These are phyloP conservation scores for Kodamaea sagamina DNA, from an alignment of 805 yeast genomes.

Conservation along the genomic window DNA sequence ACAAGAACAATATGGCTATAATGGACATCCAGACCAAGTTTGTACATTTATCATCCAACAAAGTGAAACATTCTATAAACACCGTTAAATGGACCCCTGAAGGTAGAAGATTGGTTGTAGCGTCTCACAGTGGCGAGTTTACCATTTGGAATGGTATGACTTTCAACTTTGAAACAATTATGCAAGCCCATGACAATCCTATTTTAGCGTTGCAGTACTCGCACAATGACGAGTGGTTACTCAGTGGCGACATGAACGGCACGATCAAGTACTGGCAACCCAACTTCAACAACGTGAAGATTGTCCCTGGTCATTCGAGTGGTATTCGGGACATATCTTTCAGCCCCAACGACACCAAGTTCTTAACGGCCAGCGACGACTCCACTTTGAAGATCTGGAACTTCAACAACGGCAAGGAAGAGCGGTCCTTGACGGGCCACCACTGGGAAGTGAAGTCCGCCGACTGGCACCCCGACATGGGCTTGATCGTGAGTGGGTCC, in stretches of 20 bases:
- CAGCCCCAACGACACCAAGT: slow-evolving; percentile 86
- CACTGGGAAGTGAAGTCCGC: slow-evolving; percentile 98
- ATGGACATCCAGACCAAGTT: slow-evolving; percentile 76
- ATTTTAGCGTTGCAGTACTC: slow-evolving; percentile 78
- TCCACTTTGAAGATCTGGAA: slow-evolving; percentile 90
- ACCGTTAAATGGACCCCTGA: slow-evolving; percentile 97
- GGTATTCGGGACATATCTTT: slow-evolving; percentile 85
- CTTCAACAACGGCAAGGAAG: slow-evolving; percentile 85
- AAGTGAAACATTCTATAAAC: slow-evolving; percentile 87
- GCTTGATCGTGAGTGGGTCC: slow-evolving; percentile 88
- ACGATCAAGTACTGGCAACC: slow-evolving; percentile 95
- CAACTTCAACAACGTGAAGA: slow-evolving; percentile 92
- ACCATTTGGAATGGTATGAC: slow-evolving; percentile 96
- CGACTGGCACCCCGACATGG: slow-evolving; percentile 93
- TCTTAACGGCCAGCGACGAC: slow-evolving; percentile 94
- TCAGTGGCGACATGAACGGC: slow-evolving; percentile 94
- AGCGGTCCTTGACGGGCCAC: slow-evolving; percentile 79
- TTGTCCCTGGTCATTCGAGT: slow-evolving; percentile 70
- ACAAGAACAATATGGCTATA: slow-evolving; percentile 42
- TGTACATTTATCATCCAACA: slow-evolving; percentile 87
- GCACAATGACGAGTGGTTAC: slow-evolving; percentile 90
- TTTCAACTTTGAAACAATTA: slow-evolving; percentile 92
- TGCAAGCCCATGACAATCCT: slow-evolving; percentile 97
- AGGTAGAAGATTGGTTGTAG: slow-evolving; percentile 86
- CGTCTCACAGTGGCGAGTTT: slow-evolving; percentile 91